These are phyloP conservation scores for Xylaria curta DNA, from an alignment of 495 filamentous ascomycete genomes.

Conservation along the genomic window DNA sequence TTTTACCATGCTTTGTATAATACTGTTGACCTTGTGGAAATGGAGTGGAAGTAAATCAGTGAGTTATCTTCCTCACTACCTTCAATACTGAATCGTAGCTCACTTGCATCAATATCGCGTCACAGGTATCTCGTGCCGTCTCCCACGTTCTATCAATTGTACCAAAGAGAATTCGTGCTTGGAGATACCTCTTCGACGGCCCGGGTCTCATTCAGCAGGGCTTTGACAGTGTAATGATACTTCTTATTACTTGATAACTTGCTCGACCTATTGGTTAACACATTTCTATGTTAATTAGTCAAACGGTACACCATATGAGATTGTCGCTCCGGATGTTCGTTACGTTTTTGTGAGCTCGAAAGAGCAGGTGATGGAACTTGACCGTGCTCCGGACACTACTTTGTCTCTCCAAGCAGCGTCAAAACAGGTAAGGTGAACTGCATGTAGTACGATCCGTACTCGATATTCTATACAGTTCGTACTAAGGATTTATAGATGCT, in stretches of 20 bases:
- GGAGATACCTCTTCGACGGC: conserved; percentile 26
- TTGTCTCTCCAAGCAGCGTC: conserved; percentile 43
- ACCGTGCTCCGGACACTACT: conserved; percentile 32
- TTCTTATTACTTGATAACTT: background rate
- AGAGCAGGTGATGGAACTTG: conserved; percentile 40
- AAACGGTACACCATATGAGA: conserved; percentile 30
- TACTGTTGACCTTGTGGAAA: no score
- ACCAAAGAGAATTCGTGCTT: background rate
- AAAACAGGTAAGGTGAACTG: conserved; percentile 22
- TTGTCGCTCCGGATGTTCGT: conserved; percentile 33
- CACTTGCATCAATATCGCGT: background rate
- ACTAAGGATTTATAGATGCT: conserved; percentile 28
- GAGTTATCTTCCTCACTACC: no score
- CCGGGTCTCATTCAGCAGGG: conserved; percentile 23
- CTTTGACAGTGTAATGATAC: conserved; percentile 15
- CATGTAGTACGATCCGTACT: background rate
- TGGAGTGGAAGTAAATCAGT: no score
- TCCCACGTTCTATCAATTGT: background rate
- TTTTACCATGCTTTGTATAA: no score
- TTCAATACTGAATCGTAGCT: background rate
- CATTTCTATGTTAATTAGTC: conserved; percentile 20
- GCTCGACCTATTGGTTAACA: background rate
- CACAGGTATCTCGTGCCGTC: background rate
- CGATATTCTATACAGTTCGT: background rate
- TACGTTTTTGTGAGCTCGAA: conserved; percentile 35